phyloP scores from a whole-genome alignment of 2,329 filamentous ascomycete genomes.

The Aaosphaeria arxii region DNA sequence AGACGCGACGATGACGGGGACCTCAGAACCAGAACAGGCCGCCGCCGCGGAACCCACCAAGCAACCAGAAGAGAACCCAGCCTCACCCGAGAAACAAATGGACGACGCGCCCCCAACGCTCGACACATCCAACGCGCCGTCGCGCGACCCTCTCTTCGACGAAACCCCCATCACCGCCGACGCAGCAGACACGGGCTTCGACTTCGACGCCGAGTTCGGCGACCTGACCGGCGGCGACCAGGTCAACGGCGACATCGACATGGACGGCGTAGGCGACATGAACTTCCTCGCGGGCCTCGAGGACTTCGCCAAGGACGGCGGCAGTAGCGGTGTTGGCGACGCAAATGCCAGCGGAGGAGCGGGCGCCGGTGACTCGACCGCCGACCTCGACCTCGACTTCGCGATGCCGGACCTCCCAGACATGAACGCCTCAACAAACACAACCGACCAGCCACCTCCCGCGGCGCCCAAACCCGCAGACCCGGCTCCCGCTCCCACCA shows the following conservation, averaged over 20 bases:
- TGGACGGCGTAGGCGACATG: slow-evolving; percentile 26
- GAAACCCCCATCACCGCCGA: slow-evolving; percentile 24
- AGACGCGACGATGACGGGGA: background rate
- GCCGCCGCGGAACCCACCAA: slow-evolving; percentile 1
- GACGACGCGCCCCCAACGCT: slow-evolving; percentile 13
- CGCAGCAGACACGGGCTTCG: slow-evolving; percentile 35
- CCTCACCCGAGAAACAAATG: slow-evolving; percentile 9
- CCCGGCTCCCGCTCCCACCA: background rate
- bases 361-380: background rate
- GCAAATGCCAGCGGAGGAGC: slow-evolving; percentile 2
- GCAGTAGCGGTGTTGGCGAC: slow-evolving; percentile 13
- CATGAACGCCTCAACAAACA: slow-evolving; percentile 6
- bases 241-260: slow-evolving; percentile 16
- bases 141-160: slow-evolving; percentile 29
- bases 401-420: slow-evolving; percentile 30
- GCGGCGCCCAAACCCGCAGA: slow-evolving; percentile 7
- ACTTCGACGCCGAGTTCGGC: slow-evolving; percentile 37
- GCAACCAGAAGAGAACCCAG: slow-evolving; percentile 6
- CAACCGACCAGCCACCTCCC: slow-evolving; percentile 6
- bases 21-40: background rate
- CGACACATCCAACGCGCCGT: slow-evolving; percentile 8
- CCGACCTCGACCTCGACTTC: slow-evolving; percentile 26
- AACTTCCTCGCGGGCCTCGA: slow-evolving; percentile 35
- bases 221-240: slow-evolving; percentile 14
- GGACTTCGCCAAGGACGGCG: slow-evolving; percentile 30